Conservation (phyloP, 495 filamentous ascomycete species). For the Lindgomyces ingoldianus region DNA sequence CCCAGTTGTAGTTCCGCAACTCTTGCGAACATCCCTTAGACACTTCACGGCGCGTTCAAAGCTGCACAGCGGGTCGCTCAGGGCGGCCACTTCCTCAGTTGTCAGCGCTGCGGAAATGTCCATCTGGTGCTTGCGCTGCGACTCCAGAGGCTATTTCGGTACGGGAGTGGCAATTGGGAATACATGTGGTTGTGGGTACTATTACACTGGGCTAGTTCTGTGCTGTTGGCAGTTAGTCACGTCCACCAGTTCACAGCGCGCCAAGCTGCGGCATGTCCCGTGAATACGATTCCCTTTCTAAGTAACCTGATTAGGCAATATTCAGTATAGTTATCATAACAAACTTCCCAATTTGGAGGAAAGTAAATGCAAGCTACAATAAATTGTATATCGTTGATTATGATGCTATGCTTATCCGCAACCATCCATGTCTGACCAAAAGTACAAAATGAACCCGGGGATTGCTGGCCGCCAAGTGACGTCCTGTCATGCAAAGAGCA, state of each 20-base stretch:
- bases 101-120: slow-evolving; percentile 25
- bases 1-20: not conserved
- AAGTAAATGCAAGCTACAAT: not conserved
- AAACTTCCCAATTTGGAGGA: too few species aligned
- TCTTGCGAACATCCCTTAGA: not conserved
- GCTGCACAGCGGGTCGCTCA: slow-evolving; percentile 15
- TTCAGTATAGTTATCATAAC: too few species aligned
- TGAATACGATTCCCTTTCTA: too few species aligned
- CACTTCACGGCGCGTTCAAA: slow-evolving; percentile 1
- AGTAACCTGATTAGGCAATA: too few species aligned
- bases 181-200: slow-evolving; percentile 12
- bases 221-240: not conserved
- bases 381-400: not conserved
- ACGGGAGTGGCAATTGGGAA: not conserved
- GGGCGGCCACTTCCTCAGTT: slow-evolving; percentile 4
- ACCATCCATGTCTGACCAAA: not conserved
- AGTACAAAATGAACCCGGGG: not conserved
- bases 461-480: not conserved
- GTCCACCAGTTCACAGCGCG: not conserved
- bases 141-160: not conserved
- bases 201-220: not conserved
- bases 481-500: not conserved
- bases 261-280: slow-evolving; percentile 12
- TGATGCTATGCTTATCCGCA: not conserved
- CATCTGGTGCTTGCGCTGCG: slow-evolving; percentile 12